Conservation (phyloP, 768 basidiomycete genomes). For the Mycena venus region DNA sequence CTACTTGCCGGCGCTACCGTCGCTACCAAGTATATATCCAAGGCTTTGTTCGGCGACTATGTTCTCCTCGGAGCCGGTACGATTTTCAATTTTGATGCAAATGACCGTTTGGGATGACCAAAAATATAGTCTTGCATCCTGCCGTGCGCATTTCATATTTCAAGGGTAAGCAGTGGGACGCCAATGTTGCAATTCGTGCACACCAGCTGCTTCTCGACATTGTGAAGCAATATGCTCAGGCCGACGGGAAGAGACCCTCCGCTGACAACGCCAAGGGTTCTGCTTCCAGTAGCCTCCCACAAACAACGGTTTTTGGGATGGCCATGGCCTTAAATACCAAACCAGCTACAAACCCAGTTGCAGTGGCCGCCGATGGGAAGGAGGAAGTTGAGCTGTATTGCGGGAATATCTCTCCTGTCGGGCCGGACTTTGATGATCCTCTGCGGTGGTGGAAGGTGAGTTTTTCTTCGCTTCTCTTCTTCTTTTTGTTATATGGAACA, state of each 20-base stretch:
- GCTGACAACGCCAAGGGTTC: not conserved
- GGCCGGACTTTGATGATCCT: not conserved
- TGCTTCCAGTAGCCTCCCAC: not conserved
- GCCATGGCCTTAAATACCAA: slow-evolving; percentile 3
- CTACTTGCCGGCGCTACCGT: slow-evolving; percentile 13
- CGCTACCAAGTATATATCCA: slow-evolving; percentile 25
- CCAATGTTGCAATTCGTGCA: too few relatives aligned
- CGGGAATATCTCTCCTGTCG: too few relatives aligned
- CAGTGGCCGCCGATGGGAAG: not conserved
- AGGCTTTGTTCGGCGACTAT: slow-evolving; percentile 28
- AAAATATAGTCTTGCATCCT: slow-evolving; percentile 25
- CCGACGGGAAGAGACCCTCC: not conserved
- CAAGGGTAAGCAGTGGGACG: not conserved
- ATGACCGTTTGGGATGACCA: too few relatives aligned
- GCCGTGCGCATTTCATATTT: slow-evolving; percentile 17
- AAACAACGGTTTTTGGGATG: not conserved
- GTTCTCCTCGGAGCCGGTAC: slow-evolving; percentile 28
- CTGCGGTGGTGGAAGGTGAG: too few relatives aligned
- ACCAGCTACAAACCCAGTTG: not conserved
- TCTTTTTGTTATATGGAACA: too few relatives aligned
- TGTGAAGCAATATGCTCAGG: slow-evolving; percentile 5
- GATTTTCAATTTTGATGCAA: not conserved
- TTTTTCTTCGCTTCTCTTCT: too few relatives aligned
- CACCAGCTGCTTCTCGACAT: slow-evolving; percentile 10
- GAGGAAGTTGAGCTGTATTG: slow-evolving; percentile 5